Evolutionary conservation across 805 yeast species (phyloP).

Genomic region (Schwanniomyces occidentalis): DNA sequence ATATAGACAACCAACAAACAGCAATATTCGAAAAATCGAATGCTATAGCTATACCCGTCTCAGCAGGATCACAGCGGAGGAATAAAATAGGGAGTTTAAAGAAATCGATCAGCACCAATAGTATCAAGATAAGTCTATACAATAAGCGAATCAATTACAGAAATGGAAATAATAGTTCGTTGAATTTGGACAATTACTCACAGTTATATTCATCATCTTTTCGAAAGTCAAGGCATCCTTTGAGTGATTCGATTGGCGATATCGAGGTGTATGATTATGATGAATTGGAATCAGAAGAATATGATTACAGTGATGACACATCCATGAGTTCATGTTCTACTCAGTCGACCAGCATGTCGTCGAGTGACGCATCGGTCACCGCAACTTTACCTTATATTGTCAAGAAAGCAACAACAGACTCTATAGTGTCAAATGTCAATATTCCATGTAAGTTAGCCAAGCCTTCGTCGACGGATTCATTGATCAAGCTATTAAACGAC

Average conservation of each 20-base stretch:
- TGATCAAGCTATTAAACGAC: slow-evolving; percentile 7
- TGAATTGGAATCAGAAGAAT: background rate
- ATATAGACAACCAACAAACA: no score
- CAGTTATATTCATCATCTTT: no score
- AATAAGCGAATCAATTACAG: slow-evolving; percentile 2
- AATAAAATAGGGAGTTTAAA: slow-evolving; percentile 1
- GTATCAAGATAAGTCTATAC: slow-evolving; percentile 8
- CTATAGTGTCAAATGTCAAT: slow-evolving; percentile 1
- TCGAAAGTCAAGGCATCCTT: slow-evolving; percentile 8
- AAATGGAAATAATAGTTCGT: no score
- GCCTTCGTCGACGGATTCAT: slow-evolving; percentile 8
- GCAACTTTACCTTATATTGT: no score
- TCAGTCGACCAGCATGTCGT: background rate
- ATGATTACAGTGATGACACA: slow-evolving; percentile 1
- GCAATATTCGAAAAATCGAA: no score
- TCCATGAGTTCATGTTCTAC: slow-evolving; percentile 1
- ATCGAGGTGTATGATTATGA: background rate
- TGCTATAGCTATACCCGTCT: slow-evolving; percentile 3
- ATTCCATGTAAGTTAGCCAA: slow-evolving; percentile 1
- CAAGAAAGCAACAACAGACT: slow-evolving; percentile 8
- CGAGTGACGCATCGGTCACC: no score
- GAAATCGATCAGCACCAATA: slow-evolving; percentile 8
- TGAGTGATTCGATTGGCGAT: background rate
- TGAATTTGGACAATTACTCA: no score
- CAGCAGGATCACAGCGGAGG: background rate